phyloP scores from a whole-genome alignment of 495 filamentous ascomycete species.

The Echria macrotheca region DNA sequence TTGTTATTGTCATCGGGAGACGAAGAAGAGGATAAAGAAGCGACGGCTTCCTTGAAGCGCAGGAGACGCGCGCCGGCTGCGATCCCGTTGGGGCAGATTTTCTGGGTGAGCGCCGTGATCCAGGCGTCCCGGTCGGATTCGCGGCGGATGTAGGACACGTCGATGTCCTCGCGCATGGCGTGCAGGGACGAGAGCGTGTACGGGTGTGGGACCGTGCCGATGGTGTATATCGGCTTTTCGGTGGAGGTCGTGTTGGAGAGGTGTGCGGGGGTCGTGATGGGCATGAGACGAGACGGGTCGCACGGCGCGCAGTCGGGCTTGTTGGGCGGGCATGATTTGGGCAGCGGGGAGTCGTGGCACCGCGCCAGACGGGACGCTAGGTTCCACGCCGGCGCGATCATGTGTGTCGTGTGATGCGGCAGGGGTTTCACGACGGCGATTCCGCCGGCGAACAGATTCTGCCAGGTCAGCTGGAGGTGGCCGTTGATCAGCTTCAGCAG shows the following conservation, averaged over 20 bases:
- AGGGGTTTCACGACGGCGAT: conserved; percentile 77
- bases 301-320: conserved; percentile 67
- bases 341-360: conserved; percentile 66
- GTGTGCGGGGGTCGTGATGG: conserved; percentile 51
- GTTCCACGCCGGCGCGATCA: conserved; percentile 62
- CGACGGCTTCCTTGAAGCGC: conserved; percentile 77
- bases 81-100: conserved; percentile 55
- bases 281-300: conserved; percentile 48
- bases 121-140: conserved; percentile 74
- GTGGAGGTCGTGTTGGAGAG: conserved; percentile 59
- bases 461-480: conserved; percentile 83
- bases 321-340: conserved; percentile 84
- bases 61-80: conserved; percentile 59
- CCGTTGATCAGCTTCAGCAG: conserved; percentile 74
- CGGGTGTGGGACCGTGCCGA: conserved; percentile 85
- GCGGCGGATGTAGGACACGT: conserved; percentile 65
- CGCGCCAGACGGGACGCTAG: conserved; percentile 66
- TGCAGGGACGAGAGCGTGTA: conserved; percentile 68
- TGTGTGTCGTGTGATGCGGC: conserved; percentile 61
- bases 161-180: conserved; percentile 46
- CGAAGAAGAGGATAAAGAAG: conserved; percentile 51
- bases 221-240: conserved; percentile 68
- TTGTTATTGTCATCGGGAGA: too few species aligned
- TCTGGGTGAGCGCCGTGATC: conserved; percentile 66
- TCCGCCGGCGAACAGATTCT: conserved; percentile 65